phyloP scores from a whole-genome alignment of 2,329 filamentous ascomycete genomes.

The Fusarium camptoceras region DNA sequence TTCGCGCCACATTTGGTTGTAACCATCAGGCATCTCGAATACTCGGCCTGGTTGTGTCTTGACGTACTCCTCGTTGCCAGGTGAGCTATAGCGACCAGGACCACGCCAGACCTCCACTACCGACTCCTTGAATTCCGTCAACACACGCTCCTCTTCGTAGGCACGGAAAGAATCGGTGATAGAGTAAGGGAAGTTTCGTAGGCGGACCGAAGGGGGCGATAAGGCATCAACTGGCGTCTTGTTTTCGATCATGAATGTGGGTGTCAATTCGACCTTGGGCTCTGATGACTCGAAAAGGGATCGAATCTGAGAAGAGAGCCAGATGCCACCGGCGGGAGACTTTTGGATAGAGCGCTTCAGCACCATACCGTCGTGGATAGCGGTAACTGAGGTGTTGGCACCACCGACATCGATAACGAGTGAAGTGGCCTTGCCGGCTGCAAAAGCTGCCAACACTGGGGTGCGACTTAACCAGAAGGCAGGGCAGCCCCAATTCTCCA shows the following conservation, averaged over 20 bases:
- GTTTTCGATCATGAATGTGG: constrained; percentile 87
- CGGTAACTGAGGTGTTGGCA: constrained; percentile 87
- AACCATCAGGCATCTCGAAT: constrained; percentile 97
- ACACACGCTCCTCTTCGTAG: constrained; percentile 90
- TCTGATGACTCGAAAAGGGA: constrained; percentile 78
- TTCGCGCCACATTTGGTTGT: constrained; percentile 92
- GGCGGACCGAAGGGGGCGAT: constrained; percentile 79
- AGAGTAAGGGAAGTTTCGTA: constrained; percentile 74
- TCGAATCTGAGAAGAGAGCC: constrained; percentile 89
- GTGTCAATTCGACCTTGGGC: constrained; percentile 78
- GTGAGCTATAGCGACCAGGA: constrained; percentile 72
- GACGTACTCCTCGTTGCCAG: constrained; percentile 81
- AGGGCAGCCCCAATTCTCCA: constrained; percentile 96
- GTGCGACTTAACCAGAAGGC: constrained; percentile 94
- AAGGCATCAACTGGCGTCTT: constrained; percentile 92
- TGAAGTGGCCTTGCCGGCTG: constrained; percentile 91
- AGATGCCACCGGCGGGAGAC: constrained; percentile 88
- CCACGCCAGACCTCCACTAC: constrained; percentile 94
- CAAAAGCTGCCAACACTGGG: constrained; percentile 90
- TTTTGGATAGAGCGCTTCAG: constrained; percentile 90
- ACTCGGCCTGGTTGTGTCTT: constrained; percentile 81
- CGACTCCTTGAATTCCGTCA: constrained; percentile 97
- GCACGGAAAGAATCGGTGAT: constrained; percentile 78
- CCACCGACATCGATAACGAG: constrained; percentile 94
- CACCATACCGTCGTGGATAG: constrained; percentile 94